Evolutionary conservation across 1,284 basidiomycete genomes (phyloP), one percentile per base, ranked within the genome.

Genomic region (Chalciporus sp.): DNA sequence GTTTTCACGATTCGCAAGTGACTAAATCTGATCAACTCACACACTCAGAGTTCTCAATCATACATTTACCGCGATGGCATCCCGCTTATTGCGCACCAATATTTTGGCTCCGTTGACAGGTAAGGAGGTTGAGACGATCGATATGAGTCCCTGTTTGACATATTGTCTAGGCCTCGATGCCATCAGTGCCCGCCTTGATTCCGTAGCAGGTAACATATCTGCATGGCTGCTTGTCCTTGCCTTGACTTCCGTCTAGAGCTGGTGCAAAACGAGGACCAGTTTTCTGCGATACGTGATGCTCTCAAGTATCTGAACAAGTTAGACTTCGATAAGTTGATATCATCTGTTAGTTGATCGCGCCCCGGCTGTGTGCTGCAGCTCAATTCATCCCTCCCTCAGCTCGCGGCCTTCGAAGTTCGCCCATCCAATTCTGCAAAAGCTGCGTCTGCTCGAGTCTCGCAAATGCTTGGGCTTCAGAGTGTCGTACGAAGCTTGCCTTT

Each of bases 251-350:
- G 7, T 27, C 2, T 58, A 90, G 94, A 95, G 58, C 75, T 94
- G 1, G 78, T 93, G 27, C 80, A 87, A 53, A 80, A 78, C 7
- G 91, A 95, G 71, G 88, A 91, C 51, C 78, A 77, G 27, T 94
- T 90, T 65, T 83, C 76, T 2, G 81, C 83, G 17, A 75, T 93
- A 43, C 82, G 84, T 52, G 81, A 85, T 57, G 86, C 83, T 1
- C 76, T 96, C 47, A 89, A 85, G 63, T 69, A 77, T 3, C 72
- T 93, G 40, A 85, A 86, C 59, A 91, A 90, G 69, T 78, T 91
- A 64, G 95, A 98, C 64, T 80, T 95, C 26, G 95, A 98, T 70
- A 94, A 91, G 66, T 76, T 97, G 6, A 90, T 95, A 31, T 81
- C 82, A 39, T 83, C 82, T 19, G 92, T 92, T 65, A 55, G 57